Evolutionary conservation across 2,329 filamentous ascomycete species (phyloP).

Genomic region (Mariannaea elegans): DNA sequence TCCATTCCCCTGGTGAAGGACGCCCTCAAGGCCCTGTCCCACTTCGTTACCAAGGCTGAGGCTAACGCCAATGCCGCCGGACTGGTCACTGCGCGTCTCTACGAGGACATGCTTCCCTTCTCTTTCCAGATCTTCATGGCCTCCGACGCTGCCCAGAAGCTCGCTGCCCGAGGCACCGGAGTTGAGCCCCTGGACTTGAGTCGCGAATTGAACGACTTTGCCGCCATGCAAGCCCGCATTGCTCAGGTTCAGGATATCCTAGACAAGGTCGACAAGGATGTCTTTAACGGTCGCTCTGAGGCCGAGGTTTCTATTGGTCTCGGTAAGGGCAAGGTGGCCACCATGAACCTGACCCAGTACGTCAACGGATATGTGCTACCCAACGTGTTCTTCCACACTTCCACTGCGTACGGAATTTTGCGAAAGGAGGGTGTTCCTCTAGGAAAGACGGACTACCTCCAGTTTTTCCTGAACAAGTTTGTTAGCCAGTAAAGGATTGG

Average conservation of each 20-base stretch:
- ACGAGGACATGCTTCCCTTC: slow-evolving; percentile 55
- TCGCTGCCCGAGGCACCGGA: slow-evolving; percentile 47
- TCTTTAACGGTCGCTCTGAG: slow-evolving; percentile 44
- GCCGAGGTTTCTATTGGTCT: slow-evolving; percentile 43
- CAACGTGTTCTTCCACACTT: slow-evolving; percentile 72
- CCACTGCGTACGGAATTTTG: slow-evolving; percentile 67
- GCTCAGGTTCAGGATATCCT: slow-evolving; percentile 42
- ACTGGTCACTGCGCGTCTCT: slow-evolving; percentile 45
- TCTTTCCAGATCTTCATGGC: slow-evolving; percentile 50
- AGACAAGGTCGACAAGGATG: slow-evolving; percentile 44
- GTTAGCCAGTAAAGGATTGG: slow-evolving; percentile 14
- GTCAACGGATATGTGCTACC: slow-evolving; percentile 60
- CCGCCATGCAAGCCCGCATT: slow-evolving; percentile 47
- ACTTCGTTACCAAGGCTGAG: slow-evolving; percentile 50
- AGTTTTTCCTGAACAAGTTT: slow-evolving; percentile 43
- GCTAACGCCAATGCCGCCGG: slow-evolving; percentile 42
- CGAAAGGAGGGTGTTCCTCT: slow-evolving; percentile 68
- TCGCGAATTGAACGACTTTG: slow-evolving; percentile 45
- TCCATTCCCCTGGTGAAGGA: slow-evolving; percentile 45
- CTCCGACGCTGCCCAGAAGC: slow-evolving; percentile 43
- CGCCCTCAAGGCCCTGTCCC: slow-evolving; percentile 43
- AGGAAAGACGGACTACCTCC: slow-evolving; percentile 67
- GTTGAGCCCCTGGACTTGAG: slow-evolving; percentile 36
- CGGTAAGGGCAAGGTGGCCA: slow-evolving; percentile 40
- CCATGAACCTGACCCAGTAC: slow-evolving; percentile 50